Evolutionary conservation across 345 rosid genomes (phyloP).

Genomic region (Firmiana major): DNA sequence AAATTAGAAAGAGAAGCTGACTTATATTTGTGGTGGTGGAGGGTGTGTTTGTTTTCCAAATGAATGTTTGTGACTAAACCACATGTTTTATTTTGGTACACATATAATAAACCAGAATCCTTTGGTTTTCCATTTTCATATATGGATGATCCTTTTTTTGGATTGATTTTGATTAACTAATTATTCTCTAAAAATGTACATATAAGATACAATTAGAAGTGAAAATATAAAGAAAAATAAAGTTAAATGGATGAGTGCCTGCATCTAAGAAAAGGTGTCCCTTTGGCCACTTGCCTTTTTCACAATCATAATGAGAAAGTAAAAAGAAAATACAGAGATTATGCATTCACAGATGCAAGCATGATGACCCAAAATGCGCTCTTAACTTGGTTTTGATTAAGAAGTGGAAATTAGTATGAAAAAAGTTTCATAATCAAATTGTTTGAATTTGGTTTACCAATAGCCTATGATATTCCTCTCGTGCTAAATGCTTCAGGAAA

Average conservation of each 20-base stretch:
- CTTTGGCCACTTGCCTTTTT: too few species aligned
- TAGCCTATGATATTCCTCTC: too few species aligned
- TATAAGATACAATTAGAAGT: not conserved
- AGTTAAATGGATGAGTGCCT: too few species aligned
- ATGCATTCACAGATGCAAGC: not conserved
- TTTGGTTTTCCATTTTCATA: not conserved
- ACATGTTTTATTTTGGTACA: not conserved
- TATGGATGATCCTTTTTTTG: not conserved
- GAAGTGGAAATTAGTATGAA: not conserved
- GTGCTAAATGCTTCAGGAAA: conserved; percentile 26
- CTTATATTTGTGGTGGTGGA: not conserved
- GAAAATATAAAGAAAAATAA: too few species aligned
- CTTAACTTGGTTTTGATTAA: too few species aligned
- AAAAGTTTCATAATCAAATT: not conserved
- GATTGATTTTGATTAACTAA: not conserved
- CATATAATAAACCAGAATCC: not conserved
- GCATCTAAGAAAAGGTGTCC: too few species aligned
- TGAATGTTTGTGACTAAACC: not conserved
- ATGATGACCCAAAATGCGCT: too few species aligned
- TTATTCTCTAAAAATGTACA: too few species aligned
- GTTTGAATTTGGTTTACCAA: not conserved
- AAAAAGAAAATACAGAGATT: not conserved
- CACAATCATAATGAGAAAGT: too few species aligned
- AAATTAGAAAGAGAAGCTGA: not conserved
- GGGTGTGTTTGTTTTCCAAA: not conserved